Percentiles rank a stretch among this genome's conserved stretches.
Evolutionary conservation across 495 filamentous ascomycete species (phyloP).

Genomic region (Neurospora sp.): DNA sequence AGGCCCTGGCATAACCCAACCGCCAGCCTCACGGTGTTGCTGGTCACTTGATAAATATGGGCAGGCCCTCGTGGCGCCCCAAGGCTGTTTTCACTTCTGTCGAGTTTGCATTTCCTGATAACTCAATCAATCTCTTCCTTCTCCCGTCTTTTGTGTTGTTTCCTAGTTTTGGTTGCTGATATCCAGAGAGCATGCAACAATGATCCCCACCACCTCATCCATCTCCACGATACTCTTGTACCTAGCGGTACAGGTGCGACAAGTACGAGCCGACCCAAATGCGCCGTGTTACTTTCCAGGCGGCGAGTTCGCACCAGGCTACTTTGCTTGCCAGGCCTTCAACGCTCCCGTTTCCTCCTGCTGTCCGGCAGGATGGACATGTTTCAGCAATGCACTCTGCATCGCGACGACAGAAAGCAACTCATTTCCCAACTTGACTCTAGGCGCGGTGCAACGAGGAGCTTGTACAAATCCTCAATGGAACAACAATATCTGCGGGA

Average conservation of each 20-base stretch:
- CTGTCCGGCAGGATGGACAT: constrained; percentile 25
- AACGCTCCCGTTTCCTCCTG: constrained; percentile 13
- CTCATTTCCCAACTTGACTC: constrained; percentile 11
- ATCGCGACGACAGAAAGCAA: constrained; percentile 17
- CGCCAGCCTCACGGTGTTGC: not conserved
- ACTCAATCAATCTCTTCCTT: not conserved
- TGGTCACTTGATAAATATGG: not conserved
- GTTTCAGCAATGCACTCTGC: constrained; percentile 25
- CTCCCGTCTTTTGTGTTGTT: not conserved
- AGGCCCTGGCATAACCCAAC: not conserved
- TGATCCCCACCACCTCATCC: not conserved
- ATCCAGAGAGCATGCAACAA: not conserved
- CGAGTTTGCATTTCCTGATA: not conserved
- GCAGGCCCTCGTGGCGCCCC: not conserved
- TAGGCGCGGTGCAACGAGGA: constrained; percentile 16
- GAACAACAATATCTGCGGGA: constrained; percentile 21
- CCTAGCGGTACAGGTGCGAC: not conserved
- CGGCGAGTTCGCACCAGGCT: constrained; percentile 10
- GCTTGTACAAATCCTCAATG: constrained; percentile 23
- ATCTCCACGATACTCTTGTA: not conserved
- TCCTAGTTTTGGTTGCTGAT: not conserved
- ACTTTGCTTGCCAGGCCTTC: constrained; percentile 17
- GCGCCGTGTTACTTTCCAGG: constrained; percentile 24
- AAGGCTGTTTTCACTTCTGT: not conserved
- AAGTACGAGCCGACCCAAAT: constrained; percentile 1